Base-by-base conservation (phyloP, 352 stramenopile genomes). In the Globisporangium rhizosaccharum region DNA sequence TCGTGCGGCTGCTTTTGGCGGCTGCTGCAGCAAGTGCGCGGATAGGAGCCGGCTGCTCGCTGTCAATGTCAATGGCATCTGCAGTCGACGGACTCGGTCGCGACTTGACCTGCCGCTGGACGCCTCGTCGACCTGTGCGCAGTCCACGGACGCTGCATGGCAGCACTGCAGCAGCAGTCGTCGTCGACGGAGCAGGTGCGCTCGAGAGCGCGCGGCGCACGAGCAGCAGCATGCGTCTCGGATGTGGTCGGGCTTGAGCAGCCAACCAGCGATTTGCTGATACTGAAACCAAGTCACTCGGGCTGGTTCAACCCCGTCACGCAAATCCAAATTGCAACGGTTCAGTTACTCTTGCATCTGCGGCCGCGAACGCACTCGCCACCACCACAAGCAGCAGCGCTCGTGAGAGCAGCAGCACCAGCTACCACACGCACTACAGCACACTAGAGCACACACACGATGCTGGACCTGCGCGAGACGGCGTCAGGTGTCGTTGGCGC, bases 381-480 rank as follows among this genome's bases (percentile, higher is more conserved):
- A 39, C 33, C 33, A 12, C 33, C 28, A 33, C 28, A 7, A 23
- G 23, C 23, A 23, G 23, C 23, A 6, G 28, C 28, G 28, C 28
- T 3, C 28, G 28, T 33, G 28, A 33, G 28, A 33, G 28, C 6
- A 33, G 28, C 28, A 33, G 28, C 28, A 33, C 3, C 28, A 33
- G 28, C 17, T 20, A 20, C 17, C n/a, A 7, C 44, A 9, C 6
- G 44, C 44, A 25, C 17, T 48, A 12, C 20, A 12, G 37, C 39
- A 4, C 44, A 49, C 44, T 12, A 2, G 20, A 9, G 10, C 44
- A 15, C 17, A 12, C 3, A 28, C 28, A 59, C 46, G 18, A 90
- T 90, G 80, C 63, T 95, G 62, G 82, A 93, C 63, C 64, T 73
- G 36, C 77, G 82, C 53, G 85, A 95, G 72, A 93, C 85, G 10